Base-by-base conservation (phyloP, 176 grass and related monocot species). In the Ananas comosus region DNA sequence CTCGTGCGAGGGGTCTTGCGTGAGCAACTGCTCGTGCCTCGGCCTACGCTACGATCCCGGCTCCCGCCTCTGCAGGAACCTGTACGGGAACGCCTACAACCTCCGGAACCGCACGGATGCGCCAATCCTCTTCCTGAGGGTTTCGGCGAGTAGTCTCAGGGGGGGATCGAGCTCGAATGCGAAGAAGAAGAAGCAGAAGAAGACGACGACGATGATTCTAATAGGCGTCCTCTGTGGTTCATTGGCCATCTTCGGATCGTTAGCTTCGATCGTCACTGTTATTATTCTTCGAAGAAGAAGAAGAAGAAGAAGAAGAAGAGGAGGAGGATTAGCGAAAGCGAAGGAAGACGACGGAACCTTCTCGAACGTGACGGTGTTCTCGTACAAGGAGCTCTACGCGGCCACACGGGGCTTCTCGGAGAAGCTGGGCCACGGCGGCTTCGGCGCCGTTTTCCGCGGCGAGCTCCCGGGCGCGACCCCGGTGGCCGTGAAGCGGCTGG, bases 401-500 rank as follows among this genome's bases (percentile, higher is more conserved):
- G 71, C 68, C 23, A 86, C 83, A 0, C 19, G 29, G 17, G 8
- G 13, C 18, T 67, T 78, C 58, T 27, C 80, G 2, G 54, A 69
- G 13, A 57, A n/a, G 16, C 79, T 86, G 51, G 84, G 75, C 2
- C 22, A 64, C 22, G 79, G 79, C 9, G 63, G 84, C 9, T 82
- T 80, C 21, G 69, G 72, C 33, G 53, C 33, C 0, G 82, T 85
- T 1, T 85, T 57, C 72, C 63, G 3, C 12, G 79, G 79, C 13
- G 28, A 22, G 25, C 66, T 82, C 1, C 64, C 79, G 0, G 69
- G 68, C 52, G 50, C 77, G 3, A 57, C 80, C 1, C 1, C 4
- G 1, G 83, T 81, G 3, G 83, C 74, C 3, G 83, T 76, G 59
- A 85, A 85, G 67, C 72, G 74, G 2, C 63, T 79, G 16, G 72